Conservation (phyloP, 2,329 filamentous ascomycete species). For the Hortaea sp. region DNA sequence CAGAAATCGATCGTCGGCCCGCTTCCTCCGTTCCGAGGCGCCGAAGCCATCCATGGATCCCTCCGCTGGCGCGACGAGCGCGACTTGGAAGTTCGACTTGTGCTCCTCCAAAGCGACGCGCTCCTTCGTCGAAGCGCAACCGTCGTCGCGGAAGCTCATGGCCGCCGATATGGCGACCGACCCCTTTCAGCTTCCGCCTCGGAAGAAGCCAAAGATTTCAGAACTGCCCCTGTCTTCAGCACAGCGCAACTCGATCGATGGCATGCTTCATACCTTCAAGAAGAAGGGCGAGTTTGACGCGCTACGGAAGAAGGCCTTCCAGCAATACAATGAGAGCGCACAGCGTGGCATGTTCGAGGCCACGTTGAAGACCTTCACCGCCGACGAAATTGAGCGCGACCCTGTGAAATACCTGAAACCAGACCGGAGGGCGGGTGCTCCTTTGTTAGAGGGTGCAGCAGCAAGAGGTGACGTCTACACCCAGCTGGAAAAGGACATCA, state of each 20-base stretch:
- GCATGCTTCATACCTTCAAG: constrained; percentile 69
- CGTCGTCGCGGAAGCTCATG: background rate
- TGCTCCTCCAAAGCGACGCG: too few relatives aligned
- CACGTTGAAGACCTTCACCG: constrained; percentile 44
- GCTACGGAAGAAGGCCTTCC: constrained; percentile 66
- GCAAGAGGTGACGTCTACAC: constrained; percentile 69
- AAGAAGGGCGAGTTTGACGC: constrained; percentile 77
- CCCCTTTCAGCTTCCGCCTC: constrained; percentile 24
- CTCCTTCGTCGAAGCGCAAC: too few relatives aligned
- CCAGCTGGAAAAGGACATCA: constrained; percentile 57
- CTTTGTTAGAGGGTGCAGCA: constrained; percentile 67
- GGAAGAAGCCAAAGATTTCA: constrained; percentile 59
- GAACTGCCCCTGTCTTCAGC: constrained; percentile 64
- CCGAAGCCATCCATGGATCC: too few relatives aligned
- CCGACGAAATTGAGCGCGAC: constrained; percentile 65
- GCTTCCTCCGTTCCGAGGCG: too few relatives aligned
- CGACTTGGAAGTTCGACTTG: too few relatives aligned
- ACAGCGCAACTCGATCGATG: constrained; percentile 65
- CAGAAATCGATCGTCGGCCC: too few relatives aligned
- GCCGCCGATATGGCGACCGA: constrained; percentile 6
- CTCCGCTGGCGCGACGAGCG: too few relatives aligned
- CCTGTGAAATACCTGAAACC: constrained; percentile 57
- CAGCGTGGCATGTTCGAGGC: constrained; percentile 35
- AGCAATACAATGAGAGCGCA: constrained; percentile 51
- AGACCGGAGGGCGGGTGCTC: constrained; percentile 62